These are phyloP conservation scores for Clavaria fumosa DNA, from an alignment of 768 basidiomycete genomes.

Conservation along the genomic window DNA sequence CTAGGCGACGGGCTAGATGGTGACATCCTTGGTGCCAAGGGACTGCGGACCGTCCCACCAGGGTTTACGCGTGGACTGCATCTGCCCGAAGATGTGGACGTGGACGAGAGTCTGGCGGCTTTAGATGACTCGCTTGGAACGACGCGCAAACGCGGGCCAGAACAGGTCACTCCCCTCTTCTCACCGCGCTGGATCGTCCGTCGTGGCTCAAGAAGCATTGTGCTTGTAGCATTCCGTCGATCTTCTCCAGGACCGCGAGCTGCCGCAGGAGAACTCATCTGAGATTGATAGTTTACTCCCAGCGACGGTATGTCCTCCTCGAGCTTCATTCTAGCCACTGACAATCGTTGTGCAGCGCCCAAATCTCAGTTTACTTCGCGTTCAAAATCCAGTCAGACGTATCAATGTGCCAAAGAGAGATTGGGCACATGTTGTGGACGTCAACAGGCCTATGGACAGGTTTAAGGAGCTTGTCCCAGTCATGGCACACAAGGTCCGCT, in stretches of 20 bases:
- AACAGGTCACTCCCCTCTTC: too few relatives aligned
- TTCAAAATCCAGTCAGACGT: conserved; percentile 27
- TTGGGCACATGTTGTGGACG: conserved; percentile 96
- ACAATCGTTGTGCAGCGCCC: conserved; percentile 26
- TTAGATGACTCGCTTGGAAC: conserved; percentile 18
- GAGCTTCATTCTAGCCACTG: conserved; percentile 7
- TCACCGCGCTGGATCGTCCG: too few relatives aligned
- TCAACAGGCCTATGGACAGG: conserved; percentile 78
- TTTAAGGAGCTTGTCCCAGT: conserved; percentile 89
- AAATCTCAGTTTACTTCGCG: too few relatives aligned
- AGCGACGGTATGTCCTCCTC: conserved; percentile 24
- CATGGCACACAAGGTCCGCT: conserved; percentile 78
- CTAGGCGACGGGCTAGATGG: conserved; percentile 19
- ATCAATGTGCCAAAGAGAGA: conserved; percentile 62
- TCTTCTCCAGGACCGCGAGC: too few relatives aligned
- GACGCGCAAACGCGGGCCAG: too few relatives aligned
- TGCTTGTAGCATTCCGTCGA: too few relatives aligned
- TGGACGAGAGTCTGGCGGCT: conserved; percentile 28
- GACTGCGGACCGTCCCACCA: conserved; percentile 60
- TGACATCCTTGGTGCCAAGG: conserved; percentile 23
- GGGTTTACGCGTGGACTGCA: conserved; percentile 71
- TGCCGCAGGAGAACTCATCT: too few relatives aligned
- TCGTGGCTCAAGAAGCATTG: too few relatives aligned
- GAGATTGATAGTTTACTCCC: conserved; percentile 78
- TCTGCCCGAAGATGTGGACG: conserved; percentile 40